phyloP scores from a whole-genome alignment of 208 protist species.

The Balamuthia mandrillaris region DNA sequence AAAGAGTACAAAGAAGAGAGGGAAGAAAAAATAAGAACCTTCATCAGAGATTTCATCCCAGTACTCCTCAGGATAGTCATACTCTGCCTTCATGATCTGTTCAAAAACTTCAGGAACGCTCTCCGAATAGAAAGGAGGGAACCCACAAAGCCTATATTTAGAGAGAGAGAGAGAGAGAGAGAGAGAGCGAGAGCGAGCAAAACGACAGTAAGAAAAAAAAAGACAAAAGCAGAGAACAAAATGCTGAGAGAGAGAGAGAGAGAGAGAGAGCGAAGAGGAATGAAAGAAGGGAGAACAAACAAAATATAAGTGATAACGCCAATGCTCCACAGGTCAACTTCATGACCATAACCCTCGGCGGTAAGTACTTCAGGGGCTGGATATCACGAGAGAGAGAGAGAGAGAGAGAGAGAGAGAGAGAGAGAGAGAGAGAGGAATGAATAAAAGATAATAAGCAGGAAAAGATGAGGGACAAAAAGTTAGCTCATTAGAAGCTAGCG shows the following conservation, averaged over 20 bases:
- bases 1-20: not conserved
- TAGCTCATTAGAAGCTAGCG: not conserved
- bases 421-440: not conserved
- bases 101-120: constrained; percentile 62
- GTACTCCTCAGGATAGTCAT: constrained; percentile 63
- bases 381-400: not conserved
- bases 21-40: not conserved
- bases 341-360: constrained; percentile 55
- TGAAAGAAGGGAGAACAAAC: not conserved
- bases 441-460: not conserved
- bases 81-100: constrained; percentile 57
- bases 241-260: too few relatives aligned
- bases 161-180: not conserved
- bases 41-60: constrained; percentile 49
- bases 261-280: not conserved
- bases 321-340: constrained; percentile 68
- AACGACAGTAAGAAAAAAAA: not conserved
- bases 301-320: constrained; percentile 72
- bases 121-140: constrained; percentile 64
- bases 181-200: not conserved
- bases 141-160: constrained; percentile 58
- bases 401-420: not conserved
- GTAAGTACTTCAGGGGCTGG: constrained; percentile 63
- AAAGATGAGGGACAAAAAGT: not conserved
- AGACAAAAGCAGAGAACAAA: too few relatives aligned